Conservation (phyloP, 2,329 filamentous ascomycete genomes). For the Ophiocordyceps camponoti-leonardi region DNA sequence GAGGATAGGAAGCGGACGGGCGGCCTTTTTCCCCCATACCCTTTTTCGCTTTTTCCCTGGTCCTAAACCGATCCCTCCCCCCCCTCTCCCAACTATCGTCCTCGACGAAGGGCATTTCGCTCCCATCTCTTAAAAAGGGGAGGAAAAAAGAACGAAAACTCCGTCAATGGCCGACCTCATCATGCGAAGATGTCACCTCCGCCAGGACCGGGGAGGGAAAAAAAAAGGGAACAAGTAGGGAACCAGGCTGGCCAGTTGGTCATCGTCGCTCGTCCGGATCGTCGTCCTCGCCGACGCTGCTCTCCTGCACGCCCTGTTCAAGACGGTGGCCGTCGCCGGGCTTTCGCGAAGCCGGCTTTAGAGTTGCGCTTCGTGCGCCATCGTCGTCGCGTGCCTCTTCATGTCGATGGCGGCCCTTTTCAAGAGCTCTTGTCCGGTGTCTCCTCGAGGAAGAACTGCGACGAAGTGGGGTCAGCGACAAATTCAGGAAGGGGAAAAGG, state of each 20-base stretch:
- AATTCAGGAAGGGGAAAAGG: no score
- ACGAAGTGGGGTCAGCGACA: conserved; percentile 2
- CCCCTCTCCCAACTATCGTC: background rate
- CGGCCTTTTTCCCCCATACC: conserved; percentile 38
- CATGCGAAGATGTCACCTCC: background rate
- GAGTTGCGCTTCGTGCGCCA: conserved; percentile 25
- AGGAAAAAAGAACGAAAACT: background rate
- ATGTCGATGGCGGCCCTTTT: conserved; percentile 32
- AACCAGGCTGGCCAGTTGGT: conserved; percentile 43
- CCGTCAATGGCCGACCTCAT: background rate
- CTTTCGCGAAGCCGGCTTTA: conserved; percentile 21
- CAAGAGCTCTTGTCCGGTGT: conserved; percentile 33
- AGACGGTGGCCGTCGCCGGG: conserved; percentile 11
- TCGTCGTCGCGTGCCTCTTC: conserved; percentile 12
- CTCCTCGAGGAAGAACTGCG: conserved; percentile 89
- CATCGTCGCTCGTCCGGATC: conserved; percentile 45
- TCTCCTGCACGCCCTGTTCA: conserved; percentile 21
- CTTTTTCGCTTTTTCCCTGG: conserved; percentile 44
- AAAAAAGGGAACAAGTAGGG: conserved; percentile 12
- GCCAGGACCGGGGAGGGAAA: background rate
- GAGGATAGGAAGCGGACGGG: conserved; percentile 27
- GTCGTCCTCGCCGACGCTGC: conserved; percentile 43
- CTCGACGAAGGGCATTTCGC: background rate
- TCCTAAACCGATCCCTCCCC: conserved; percentile 21
- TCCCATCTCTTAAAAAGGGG: background rate